Evolutionary conservation across 2,329 filamentous ascomycete genomes (phyloP), one percentile per base, ranked within the genome.

Genomic region (Coniella vitis): DNA sequence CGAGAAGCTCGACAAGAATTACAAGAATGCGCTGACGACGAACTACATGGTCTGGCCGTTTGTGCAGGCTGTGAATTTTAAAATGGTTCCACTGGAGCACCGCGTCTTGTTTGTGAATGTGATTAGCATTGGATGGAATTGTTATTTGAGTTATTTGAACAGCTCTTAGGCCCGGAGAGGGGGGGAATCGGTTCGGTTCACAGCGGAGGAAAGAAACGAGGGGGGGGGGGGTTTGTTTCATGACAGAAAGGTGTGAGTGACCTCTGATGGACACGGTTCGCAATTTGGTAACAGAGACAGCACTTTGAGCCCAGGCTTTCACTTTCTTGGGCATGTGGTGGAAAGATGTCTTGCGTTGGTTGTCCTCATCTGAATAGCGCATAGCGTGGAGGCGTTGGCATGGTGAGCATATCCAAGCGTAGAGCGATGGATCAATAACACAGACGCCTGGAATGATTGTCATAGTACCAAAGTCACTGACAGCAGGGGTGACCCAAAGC

Each of bases 11-110:
- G 69, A 79, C 52, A 81, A 76, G 60, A 85, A 78, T 52, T 96
- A 90, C 69, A 66, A 69, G 56, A 74, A 78, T 12, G 86, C 87
- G 29, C 78, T 95, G 61, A 77, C 77, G 65, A 84, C 87, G 64
- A 96, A 95, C 71, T 89, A 88, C 76, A 78, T 88, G 71, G 68
- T 96, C 48, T 96, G 90, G 90, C 90, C 90, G 3, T 73, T 75
- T 55, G 88, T 94, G 48, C 90, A 96, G 71, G 73, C 84, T 47
- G 75, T 84, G 61, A 96, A 96, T 73, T 96, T 96, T 71, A 85
- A 86, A 61, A 78, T 93, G 55, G 79, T 95, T 55, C 90, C 90
- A 42, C 72, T 94, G 54, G 80, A 94, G 63, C 83, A 91, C 68
- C 78, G 90, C 51, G 80, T 96, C 37, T 70, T 95, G 58, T 84